These are phyloP conservation scores for Erodium maritimum DNA, from an alignment of 345 rosid genomes.

Conservation along the genomic window DNA sequence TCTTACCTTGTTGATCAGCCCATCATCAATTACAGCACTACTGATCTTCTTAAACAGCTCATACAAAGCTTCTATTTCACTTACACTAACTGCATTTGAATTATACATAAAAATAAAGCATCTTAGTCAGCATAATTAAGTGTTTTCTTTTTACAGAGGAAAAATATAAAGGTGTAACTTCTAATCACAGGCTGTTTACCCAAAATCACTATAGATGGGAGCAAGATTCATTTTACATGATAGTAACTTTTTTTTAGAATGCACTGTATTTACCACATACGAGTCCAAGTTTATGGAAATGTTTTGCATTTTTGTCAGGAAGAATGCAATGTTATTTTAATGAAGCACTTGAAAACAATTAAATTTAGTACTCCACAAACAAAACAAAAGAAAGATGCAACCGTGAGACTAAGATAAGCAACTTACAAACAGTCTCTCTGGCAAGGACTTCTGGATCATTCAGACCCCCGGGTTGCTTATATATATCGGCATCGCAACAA, in stretches of 20 bases:
- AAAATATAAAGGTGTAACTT: not conserved
- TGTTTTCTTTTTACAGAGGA: not conserved
- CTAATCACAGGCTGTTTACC: not conserved
- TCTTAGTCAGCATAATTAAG: not conserved
- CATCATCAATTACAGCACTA: conserved; percentile 90
- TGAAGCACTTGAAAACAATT: not conserved
- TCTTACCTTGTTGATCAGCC: conserved; percentile 78
- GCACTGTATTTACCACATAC: not conserved
- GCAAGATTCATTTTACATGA: not conserved
- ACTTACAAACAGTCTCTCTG: conserved; percentile 77
- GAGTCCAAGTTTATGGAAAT: not conserved
- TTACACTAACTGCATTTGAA: conserved; percentile 62
- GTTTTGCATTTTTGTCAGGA: not conserved
- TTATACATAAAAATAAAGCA: not conserved
- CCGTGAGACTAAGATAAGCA: conserved; percentile 1
- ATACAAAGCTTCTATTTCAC: conserved; percentile 87
- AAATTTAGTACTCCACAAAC: not conserved
- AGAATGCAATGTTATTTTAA: too few relatives aligned
- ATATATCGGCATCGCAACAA: conserved; percentile 59
- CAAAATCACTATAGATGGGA: not conserved
- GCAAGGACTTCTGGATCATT: conserved; percentile 77
- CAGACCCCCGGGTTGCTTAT: conserved; percentile 52
- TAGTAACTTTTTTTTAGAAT: too few relatives aligned
- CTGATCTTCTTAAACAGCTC: conserved; percentile 95
- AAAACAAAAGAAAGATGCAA: not conserved